Evolutionary conservation across 202 grass and related monocot species (phyloP), one percentile per base, ranked within the genome.

Genomic region (Zoysia matrella): DNA sequence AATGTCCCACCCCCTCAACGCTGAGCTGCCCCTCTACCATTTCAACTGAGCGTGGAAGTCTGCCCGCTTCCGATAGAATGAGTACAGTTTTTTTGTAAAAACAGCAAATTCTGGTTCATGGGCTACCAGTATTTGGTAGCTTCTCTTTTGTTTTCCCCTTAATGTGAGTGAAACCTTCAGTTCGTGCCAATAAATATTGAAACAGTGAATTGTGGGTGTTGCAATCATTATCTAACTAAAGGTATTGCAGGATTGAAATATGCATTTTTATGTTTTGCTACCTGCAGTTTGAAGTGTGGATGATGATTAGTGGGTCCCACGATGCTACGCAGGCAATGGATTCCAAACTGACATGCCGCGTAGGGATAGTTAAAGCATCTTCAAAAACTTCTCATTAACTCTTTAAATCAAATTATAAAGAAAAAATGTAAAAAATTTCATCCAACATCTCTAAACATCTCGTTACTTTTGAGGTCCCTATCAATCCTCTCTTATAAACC

Each of bases 11-110:
- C 89, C 92, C 52, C 89, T 91, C 70, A 81, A 85, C 18, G 74
- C 86, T n/a, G 89, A 94, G 84, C 65, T 89, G 74, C 92, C 89
- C 2, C 86, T 91, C 47, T 94, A 79, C 79, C 75, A 90, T 71
- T 90, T 90, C 83, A 86, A 90, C 12, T 90, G 79, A 90, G 43
- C 11, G 3, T 7, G 47, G 45, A 3, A 66, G 48, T 41, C 53
- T 60, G 5, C 48, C 8, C 74, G 47, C 7, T 2, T 88, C 48
- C 15, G 22, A 66, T 78, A 65, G 22, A 72, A 53, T 66, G 57
- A 57, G 39, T 75, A 45, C 51, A 73, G 74, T n/a, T n/a, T n/a
- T 73, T 88, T 75, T 67, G 86, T 67, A 60, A 47, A 3, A 41
- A 2, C 52, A 55, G 74, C 48, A 65, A 36, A 76, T 48, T 71